A percentile compares a stretch with the other conserved stretches of the same genome.
Evolutionary conservation across 306 rosid species (phyloP).

Genomic region (Erythrophleum fordii): DNA sequence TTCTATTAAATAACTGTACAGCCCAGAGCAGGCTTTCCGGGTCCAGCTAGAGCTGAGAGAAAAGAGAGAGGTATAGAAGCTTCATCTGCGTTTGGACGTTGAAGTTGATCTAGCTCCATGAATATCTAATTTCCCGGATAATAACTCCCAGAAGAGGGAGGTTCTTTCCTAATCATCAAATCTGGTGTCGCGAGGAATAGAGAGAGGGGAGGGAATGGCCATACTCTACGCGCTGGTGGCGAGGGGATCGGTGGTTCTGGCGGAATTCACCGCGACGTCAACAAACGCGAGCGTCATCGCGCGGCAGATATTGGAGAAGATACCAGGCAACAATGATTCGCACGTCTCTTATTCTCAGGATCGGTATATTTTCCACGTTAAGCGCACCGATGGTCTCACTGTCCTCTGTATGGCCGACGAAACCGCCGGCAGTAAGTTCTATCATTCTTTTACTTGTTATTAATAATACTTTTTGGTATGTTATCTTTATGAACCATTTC

Average conservation of each 20-base stretch:
- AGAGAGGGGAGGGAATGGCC: conserved; percentile 57
- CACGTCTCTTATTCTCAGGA: conserved; percentile 95
- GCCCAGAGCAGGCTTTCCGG: too few relatives aligned
- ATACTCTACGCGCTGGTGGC: conserved; percentile 84
- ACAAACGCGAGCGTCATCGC: conserved; percentile 89
- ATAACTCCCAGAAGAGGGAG: background rate
- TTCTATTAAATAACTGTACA: background rate
- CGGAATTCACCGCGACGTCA: conserved; percentile 76
- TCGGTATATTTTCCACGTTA: conserved; percentile 87
- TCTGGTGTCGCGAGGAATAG: background rate
- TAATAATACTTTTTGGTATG: background rate
- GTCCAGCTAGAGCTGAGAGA: background rate
- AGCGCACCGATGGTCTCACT: conserved; percentile 98
- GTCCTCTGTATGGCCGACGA: conserved; percentile 99
- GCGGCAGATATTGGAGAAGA: conserved; percentile 81
- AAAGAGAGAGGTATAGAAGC: background rate
- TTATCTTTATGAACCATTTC: background rate
- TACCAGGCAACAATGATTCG: conserved; percentile 75
- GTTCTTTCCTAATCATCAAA: background rate
- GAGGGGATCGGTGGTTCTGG: conserved; percentile 90
- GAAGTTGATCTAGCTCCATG: background rate
- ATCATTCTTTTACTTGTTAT: background rate
- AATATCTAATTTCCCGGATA: background rate
- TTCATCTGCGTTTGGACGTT: background rate
- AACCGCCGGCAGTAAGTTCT: conserved; percentile 70